Percentiles rank a stretch among this genome's conserved stretches.
Conservation (phyloP, 163 green algal species). For the Prototheca stagnorum region DNA sequence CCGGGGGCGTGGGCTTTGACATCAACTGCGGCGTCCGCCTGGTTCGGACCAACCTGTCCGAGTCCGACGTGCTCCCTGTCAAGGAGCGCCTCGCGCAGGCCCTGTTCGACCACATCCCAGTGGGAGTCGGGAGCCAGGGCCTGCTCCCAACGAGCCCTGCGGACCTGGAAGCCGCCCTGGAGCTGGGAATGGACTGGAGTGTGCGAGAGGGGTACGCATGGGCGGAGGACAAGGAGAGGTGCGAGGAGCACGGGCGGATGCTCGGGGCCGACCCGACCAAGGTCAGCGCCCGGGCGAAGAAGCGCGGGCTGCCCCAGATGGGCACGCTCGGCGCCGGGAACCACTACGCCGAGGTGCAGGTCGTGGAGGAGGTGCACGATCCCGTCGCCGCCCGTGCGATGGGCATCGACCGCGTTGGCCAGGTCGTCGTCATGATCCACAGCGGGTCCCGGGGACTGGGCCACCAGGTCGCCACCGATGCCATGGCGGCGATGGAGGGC, state of each 20-base stretch:
- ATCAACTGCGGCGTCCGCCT: conserved; percentile 77
- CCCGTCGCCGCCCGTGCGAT: conserved; percentile 55
- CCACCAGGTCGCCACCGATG: conserved; percentile 77
- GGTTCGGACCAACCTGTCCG: conserved; percentile 57
- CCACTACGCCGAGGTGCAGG: conserved; percentile 83
- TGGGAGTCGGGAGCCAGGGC: conserved; percentile 66
- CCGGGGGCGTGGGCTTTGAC: conserved; percentile 74
- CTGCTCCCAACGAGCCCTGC: conserved; percentile 62
- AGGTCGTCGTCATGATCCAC: conserved; percentile 78
- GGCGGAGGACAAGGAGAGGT: conserved; percentile 86
- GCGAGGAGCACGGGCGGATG: conserved; percentile 82
- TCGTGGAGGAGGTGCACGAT: conserved; percentile 80
- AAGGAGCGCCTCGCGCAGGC: conserved; percentile 64
- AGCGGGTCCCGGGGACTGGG: conserved; percentile 61
- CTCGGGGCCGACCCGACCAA: conserved; percentile 50
- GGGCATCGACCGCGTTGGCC: conserved; percentile 58
- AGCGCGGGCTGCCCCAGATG: conserved; percentile 78
- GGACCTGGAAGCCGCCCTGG: conserved; percentile 58
- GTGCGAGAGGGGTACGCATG: conserved; percentile 67
- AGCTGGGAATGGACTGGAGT: conserved; percentile 78
- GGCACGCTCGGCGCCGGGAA: conserved; percentile 83
- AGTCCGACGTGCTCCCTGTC: conserved; percentile 40
- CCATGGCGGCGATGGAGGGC: conserved; percentile 65
- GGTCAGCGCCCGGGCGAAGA: conserved; percentile 64
- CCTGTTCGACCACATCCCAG: conserved; percentile 87